These are phyloP conservation scores for Acer saccharum DNA, from an alignment of 345 rosid species.

Conservation along the genomic window DNA sequence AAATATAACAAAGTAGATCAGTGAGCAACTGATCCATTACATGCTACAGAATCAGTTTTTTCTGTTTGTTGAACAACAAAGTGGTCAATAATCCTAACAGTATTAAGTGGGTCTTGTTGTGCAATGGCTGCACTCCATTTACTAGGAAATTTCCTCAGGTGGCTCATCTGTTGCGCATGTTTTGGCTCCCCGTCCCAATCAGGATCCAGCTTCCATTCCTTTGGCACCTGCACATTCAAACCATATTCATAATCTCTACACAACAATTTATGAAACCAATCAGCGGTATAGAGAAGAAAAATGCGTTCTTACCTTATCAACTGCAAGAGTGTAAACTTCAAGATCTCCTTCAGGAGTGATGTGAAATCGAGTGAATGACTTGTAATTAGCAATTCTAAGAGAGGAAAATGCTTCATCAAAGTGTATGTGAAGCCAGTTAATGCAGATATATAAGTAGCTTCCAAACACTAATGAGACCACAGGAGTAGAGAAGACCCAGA, in stretches of 20 bases:
- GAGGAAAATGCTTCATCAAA: slow-evolving; percentile 99
- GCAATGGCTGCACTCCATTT: slow-evolving; percentile 73
- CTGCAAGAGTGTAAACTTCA: slow-evolving; percentile 93
- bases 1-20: slow-evolving; percentile 27
- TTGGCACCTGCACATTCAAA: slow-evolving; percentile 64
- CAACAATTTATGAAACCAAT: not conserved
- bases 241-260: not conserved
- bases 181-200: slow-evolving; percentile 74
- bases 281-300: not conserved
- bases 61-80: slow-evolving; percentile 55
- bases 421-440: slow-evolving; percentile 97
- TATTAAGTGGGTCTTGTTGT: slow-evolving; percentile 68
- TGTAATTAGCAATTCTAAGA: slow-evolving; percentile 96
- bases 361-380: slow-evolving; percentile 89
- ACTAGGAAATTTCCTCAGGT: slow-evolving; percentile 65
- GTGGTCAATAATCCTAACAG: slow-evolving; percentile 73
- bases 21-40: slow-evolving; percentile 37
- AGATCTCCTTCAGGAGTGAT: slow-evolving; percentile 70
- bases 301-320: slow-evolving; percentile 72
- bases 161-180: slow-evolving; percentile 56
- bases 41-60: slow-evolving; percentile 33
- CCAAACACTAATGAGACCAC: slow-evolving; percentile 93
- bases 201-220: slow-evolving; percentile 87
- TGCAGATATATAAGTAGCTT: slow-evolving; percentile 93
- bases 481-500: slow-evolving; percentile 99